Conservation (phyloP, 345 rosid genomes). For the Murraya paniculata region DNA sequence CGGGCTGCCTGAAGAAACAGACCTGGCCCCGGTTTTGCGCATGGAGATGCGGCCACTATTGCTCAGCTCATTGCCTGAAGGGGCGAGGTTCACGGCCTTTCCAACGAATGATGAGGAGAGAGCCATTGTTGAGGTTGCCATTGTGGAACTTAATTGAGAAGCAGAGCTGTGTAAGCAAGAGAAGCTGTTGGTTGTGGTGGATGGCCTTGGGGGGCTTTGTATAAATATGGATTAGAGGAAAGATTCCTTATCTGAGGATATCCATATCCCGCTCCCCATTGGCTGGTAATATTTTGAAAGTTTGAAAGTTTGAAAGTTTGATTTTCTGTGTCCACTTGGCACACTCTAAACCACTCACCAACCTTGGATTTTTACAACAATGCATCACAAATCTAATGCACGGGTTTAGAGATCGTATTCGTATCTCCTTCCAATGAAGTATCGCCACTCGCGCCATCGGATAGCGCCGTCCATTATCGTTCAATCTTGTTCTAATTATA, state of each 20-base stretch:
- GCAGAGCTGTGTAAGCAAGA: background rate
- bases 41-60: conserved; percentile 58
- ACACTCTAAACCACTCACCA: too few relatives aligned
- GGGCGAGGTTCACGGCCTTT: conserved; percentile 48
- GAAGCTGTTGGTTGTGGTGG: background rate
- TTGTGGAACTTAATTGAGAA: background rate
- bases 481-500: too few relatives aligned
- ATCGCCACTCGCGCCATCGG: conserved; percentile 20
- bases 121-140: conserved; percentile 71
- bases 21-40: conserved; percentile 45
- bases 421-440: conserved; percentile 6
- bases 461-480: conserved; percentile 7
- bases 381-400: conserved; percentile 5
- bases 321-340: background rate
- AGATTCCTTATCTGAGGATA: too few relatives aligned
- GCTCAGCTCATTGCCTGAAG: conserved; percentile 37
- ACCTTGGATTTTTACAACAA: background rate
- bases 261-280: too few relatives aligned
- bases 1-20: conserved; percentile 50
- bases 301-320: too few relatives aligned
- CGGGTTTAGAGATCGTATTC: too few relatives aligned
- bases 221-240: conserved; percentile 8
- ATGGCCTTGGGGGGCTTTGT: conserved; percentile 3
- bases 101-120: conserved; percentile 71
- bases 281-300: too few relatives aligned